These are phyloP conservation scores for Kwoniella bestiolae DNA, from an alignment of 768 basidiomycete species.

Conservation along the genomic window DNA sequence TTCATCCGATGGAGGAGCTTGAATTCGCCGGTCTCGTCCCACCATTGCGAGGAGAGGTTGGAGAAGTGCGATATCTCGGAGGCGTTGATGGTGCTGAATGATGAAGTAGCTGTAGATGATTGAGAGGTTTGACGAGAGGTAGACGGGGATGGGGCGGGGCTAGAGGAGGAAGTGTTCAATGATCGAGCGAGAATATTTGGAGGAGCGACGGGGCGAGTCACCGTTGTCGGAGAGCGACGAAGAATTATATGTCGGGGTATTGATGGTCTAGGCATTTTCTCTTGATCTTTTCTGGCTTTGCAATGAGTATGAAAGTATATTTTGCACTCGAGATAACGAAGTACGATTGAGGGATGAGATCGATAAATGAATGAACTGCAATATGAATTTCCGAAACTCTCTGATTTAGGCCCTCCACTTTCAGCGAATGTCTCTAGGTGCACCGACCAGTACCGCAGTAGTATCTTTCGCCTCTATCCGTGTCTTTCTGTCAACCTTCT, in stretches of 20 bases:
- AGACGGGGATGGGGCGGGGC: slow-evolving; percentile 6
- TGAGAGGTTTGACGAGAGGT: slow-evolving; percentile 5
- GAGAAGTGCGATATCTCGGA: slow-evolving; percentile 89
- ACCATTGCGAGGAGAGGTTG: slow-evolving; percentile 86
- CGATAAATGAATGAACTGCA: not conserved
- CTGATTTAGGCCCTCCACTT: not conserved
- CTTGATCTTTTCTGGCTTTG: not conserved
- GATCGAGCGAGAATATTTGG: slow-evolving; percentile 8
- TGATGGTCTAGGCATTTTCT: slow-evolving; percentile 7
- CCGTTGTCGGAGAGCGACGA: not conserved
- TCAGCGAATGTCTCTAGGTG: no score
- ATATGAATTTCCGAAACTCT: not conserved
- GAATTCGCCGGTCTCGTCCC: slow-evolving; percentile 93
- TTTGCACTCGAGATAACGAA: not conserved
- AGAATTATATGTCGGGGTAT: not conserved
- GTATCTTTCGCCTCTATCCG: no score
- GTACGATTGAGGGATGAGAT: not conserved
- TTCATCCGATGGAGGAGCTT: slow-evolving; percentile 91
- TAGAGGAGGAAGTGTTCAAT: not conserved
- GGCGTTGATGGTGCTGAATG: slow-evolving; percentile 67
- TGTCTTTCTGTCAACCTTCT: no score
- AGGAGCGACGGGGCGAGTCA: not conserved
- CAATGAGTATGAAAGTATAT: no score
- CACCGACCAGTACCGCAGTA: no score
- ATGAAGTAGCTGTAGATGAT: slow-evolving; percentile 6